Evolutionary conservation across 805 yeast species (phyloP).

Genomic region (Saccharomycopsis guyanensis): DNA sequence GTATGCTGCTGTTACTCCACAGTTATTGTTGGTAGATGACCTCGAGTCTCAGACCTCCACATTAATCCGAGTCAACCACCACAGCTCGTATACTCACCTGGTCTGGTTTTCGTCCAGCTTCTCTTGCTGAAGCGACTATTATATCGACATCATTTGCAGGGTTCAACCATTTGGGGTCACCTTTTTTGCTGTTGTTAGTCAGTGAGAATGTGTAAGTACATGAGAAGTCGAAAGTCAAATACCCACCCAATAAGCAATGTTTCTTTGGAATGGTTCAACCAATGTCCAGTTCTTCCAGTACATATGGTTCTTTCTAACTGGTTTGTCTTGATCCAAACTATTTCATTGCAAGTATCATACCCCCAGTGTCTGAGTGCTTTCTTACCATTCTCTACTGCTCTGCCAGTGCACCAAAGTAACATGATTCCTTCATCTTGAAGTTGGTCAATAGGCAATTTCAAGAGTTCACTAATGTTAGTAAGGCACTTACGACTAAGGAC

Average conservation of each 20-base stretch:
- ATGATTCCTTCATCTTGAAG: conserved; percentile 81
- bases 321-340: conserved; percentile 87
- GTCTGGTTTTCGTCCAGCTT: conserved; percentile 86
- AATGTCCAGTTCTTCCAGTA: conserved; percentile 94
- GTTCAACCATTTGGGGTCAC: conserved; percentile 66
- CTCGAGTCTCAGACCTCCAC: too few species aligned
- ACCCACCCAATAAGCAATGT: conserved; percentile 70
- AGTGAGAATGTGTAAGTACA: background rate
- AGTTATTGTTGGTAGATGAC: too few species aligned
- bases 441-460: conserved; percentile 53
- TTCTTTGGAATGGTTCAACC: conserved; percentile 94
- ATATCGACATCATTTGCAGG: conserved; percentile 63
- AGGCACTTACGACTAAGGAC: conserved; percentile 5
- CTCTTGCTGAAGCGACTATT: conserved; percentile 77
- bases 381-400: conserved; percentile 85
- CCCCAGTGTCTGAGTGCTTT: conserved; percentile 78
- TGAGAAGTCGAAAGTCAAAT: background rate
- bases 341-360: conserved; percentile 65
- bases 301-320: conserved; percentile 84
- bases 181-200: conserved; percentile 41
- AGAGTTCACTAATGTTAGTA: conserved; percentile 59
- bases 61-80: too few species aligned
- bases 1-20: conserved; percentile 16
- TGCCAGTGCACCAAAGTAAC: conserved; percentile 90
- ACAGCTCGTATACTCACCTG: conserved; percentile 46